Conservation (phyloP, 805 yeast species). For the Pichia gijzeniarum region DNA sequence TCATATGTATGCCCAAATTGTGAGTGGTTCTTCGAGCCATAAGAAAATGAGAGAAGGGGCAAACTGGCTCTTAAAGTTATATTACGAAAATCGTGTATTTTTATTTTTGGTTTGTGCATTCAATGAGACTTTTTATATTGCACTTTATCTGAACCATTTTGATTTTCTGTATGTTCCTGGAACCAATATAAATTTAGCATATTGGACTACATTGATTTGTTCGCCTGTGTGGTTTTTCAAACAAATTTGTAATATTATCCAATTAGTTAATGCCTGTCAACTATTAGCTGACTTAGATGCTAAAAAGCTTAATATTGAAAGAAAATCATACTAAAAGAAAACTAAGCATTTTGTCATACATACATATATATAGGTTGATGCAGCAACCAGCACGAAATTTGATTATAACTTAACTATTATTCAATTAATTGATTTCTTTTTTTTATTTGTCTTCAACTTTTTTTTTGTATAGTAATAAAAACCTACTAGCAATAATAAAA, state of each 20-base stretch:
- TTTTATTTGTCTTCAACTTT: no score
- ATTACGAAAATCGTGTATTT: conserved; percentile 80
- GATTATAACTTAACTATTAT: no score
- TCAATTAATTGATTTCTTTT: neutral
- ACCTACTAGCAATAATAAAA: no score
- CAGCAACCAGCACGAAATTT: no score
- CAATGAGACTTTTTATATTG: conserved; percentile 89
- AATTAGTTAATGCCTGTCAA: conserved; percentile 78
- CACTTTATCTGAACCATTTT: conserved; percentile 73
- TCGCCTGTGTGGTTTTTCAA: conserved; percentile 88
- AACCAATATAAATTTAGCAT: conserved; percentile 27
- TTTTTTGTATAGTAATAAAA: no score
- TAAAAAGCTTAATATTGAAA: conserved; percentile 28
- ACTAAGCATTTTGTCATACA: neutral
- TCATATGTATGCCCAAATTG: conserved; percentile 95
- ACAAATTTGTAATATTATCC: conserved; percentile 85
- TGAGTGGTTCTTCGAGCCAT: conserved; percentile 75
- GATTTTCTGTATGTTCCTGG: conserved; percentile 38
- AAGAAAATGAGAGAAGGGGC: conserved; percentile 70
- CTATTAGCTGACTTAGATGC: conserved; percentile 76
- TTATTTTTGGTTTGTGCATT: conserved; percentile 86
- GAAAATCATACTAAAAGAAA: conserved; percentile 6
- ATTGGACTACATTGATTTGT: conserved; percentile 41
- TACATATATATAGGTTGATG: no score
- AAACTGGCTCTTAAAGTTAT: conserved; percentile 68